phyloP scores from a whole-genome alignment of 306 rosid genomes.

The Cucurbita ficifolia region DNA sequence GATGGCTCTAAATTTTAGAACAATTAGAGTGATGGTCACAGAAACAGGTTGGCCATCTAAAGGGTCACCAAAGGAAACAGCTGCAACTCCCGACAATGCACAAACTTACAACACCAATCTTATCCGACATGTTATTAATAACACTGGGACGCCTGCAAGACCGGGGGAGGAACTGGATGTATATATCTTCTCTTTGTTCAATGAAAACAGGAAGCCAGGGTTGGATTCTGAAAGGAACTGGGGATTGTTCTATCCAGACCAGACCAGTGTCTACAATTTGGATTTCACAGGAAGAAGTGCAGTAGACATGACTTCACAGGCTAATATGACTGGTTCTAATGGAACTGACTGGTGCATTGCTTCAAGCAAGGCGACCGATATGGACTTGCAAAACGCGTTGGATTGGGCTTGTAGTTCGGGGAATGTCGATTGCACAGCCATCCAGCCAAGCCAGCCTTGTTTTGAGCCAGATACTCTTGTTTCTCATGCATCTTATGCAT shows the following conservation, averaged over 20 bases:
- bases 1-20: constrained; percentile 78
- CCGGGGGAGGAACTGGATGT: constrained; percentile 31
- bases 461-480: constrained; percentile 71
- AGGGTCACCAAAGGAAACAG: constrained; percentile 86
- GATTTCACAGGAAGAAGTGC: constrained; percentile 79
- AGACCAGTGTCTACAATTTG: constrained; percentile 84
- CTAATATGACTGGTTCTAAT: constrained; percentile 49
- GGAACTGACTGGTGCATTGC: constrained; percentile 88
- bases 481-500: constrained; percentile 85
- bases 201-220: constrained; percentile 90
- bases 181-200: constrained; percentile 49
- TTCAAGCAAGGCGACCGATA: constrained; percentile 63
- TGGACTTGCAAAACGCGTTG: constrained; percentile 77
- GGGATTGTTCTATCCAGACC: constrained; percentile 91
- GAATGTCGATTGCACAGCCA: constrained; percentile 80
- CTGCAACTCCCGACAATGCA: constrained; percentile 66
- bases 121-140: constrained; percentile 37
- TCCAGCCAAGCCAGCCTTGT: constrained; percentile 97
- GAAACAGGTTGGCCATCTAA: constrained; percentile 99
- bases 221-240: constrained; percentile 93
- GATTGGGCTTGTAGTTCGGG: constrained; percentile 99
- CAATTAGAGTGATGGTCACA: constrained; percentile 75
- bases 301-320: constrained; percentile 36
- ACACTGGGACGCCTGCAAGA: constrained; percentile 40
- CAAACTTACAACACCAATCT: constrained; percentile 60